A percentile compares a stretch with the other conserved stretches of the same genome.
These are phyloP conservation scores for Paecilomyces niveus DNA, from an alignment of 2,329 filamentous ascomycete species.

Conservation along the genomic window DNA sequence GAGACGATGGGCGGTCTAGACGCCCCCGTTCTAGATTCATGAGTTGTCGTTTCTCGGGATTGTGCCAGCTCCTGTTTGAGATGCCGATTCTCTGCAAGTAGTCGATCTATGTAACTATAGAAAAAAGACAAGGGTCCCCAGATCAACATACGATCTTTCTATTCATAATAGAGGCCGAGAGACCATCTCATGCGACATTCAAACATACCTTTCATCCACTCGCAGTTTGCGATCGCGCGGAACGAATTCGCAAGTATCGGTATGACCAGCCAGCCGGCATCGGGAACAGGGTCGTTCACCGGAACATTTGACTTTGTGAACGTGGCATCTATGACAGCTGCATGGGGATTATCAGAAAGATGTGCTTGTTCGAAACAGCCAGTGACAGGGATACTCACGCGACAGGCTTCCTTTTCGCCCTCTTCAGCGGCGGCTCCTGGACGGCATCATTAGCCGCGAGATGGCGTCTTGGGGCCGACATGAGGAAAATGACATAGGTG, in stretches of 20 bases:
- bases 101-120: slow-evolving; percentile 25
- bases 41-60: slow-evolving; percentile 14
- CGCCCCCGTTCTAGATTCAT: slow-evolving; percentile 14
- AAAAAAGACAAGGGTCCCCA: not conserved
- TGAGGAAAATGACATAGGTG: not conserved
- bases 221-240: slow-evolving; percentile 37
- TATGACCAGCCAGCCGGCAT: slow-evolving; percentile 30
- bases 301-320: slow-evolving; percentile 43
- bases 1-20: slow-evolving; percentile 7
- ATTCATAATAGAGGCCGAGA: too few species aligned
- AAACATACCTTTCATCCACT: slow-evolving; percentile 27
- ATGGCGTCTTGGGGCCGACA: not conserved
- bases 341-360: not conserved
- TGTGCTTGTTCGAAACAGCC: not conserved
- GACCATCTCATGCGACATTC: slow-evolving; percentile 1
- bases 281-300: slow-evolving; percentile 37
- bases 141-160: not conserved
- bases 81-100: slow-evolving; percentile 26
- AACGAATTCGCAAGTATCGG: slow-evolving; percentile 34
- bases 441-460: not conserved
- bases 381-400: not conserved
- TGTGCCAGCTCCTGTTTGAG: slow-evolving; percentile 21
- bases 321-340: slow-evolving; percentile 38
- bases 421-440: not conserved
- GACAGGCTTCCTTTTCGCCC: not conserved